phyloP scores from a whole-genome alignment of 805 yeast species.

The Candida verbasci region DNA sequence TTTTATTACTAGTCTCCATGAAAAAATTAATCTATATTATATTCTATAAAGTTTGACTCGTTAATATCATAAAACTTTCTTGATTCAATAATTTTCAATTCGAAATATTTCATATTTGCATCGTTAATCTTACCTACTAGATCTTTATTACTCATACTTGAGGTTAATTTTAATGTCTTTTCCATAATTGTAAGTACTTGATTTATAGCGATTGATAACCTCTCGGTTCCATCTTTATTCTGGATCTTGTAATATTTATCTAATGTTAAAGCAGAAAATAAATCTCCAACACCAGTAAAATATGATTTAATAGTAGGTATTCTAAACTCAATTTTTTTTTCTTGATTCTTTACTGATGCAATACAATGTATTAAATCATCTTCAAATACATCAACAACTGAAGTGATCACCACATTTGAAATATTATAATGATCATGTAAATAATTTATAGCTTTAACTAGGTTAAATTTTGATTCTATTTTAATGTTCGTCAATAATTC shows the following conservation, averaged over 20 bases:
- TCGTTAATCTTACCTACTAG: slow-evolving; percentile 50
- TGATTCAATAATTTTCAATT: slow-evolving; percentile 63
- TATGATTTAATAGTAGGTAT: slow-evolving; percentile 69
- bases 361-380: slow-evolving; percentile 23
- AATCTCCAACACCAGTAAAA: slow-evolving; percentile 93
- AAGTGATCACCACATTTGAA: slow-evolving; percentile 63
- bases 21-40: background rate
- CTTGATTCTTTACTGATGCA: slow-evolving; percentile 13
- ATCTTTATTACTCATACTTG: slow-evolving; percentile 22
- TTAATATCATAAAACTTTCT: slow-evolving; percentile 34
- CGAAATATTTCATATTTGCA: slow-evolving; percentile 64
- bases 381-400: slow-evolving; percentile 37
- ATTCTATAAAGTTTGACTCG: slow-evolving; percentile 1
- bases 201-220: slow-evolving; percentile 38
- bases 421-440: slow-evolving; percentile 50
- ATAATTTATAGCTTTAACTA: slow-evolving; percentile 42
- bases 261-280: slow-evolving; percentile 74
- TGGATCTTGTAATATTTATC: slow-evolving; percentile 51
- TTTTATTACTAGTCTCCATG: too few species aligned
- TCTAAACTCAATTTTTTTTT: slow-evolving; percentile 30
- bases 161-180: slow-evolving; percentile 46
- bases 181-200: slow-evolving; percentile 57
- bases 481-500: slow-evolving; percentile 60
- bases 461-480: slow-evolving; percentile 34
- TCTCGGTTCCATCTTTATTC: slow-evolving; percentile 8